These are phyloP conservation scores for Daldinia sp. DNA, from an alignment of 2,329 filamentous ascomycete genomes.

Conservation along the genomic window DNA sequence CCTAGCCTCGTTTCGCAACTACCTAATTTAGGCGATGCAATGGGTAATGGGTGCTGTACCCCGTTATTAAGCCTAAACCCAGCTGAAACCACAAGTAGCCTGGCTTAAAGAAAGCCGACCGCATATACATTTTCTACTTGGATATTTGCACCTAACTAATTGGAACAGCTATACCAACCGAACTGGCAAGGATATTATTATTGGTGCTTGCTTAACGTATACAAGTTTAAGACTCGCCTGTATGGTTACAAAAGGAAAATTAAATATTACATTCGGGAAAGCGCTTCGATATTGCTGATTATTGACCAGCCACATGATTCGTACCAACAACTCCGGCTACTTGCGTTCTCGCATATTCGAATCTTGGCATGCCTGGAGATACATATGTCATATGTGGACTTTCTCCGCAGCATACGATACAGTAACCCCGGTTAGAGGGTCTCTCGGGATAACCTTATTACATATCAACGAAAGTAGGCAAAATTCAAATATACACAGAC, in stretches of 20 bases:
- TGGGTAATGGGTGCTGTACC: conserved; percentile 7
- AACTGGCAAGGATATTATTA: not conserved
- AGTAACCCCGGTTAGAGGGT: not conserved
- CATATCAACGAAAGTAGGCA: not conserved
- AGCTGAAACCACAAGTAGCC: conserved; percentile 27
- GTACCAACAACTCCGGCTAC: not conserved
- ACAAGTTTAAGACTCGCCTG: not conserved
- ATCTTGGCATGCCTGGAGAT: not conserved
- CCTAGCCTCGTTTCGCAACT: conserved; percentile 18
- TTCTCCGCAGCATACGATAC: not conserved
- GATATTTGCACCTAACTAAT: conserved; percentile 1
- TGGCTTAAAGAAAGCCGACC: not conserved
- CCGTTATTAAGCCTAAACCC: conserved; percentile 26
- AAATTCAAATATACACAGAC: not conserved
- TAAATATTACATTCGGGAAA: not conserved
- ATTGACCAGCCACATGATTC: not conserved
- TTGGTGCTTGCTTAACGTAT: not conserved
- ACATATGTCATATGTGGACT: not conserved
- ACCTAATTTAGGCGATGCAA: conserved; percentile 28
- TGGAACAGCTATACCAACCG: not conserved
- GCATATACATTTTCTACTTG: not conserved
- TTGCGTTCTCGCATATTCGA: not conserved
- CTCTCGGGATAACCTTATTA: conserved; percentile 19
- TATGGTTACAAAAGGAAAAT: not conserved
- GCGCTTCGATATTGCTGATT: not conserved